Evolutionary conservation across 2,329 filamentous ascomycete genomes (phyloP).

Genomic region (Nigrospora oryzae): DNA sequence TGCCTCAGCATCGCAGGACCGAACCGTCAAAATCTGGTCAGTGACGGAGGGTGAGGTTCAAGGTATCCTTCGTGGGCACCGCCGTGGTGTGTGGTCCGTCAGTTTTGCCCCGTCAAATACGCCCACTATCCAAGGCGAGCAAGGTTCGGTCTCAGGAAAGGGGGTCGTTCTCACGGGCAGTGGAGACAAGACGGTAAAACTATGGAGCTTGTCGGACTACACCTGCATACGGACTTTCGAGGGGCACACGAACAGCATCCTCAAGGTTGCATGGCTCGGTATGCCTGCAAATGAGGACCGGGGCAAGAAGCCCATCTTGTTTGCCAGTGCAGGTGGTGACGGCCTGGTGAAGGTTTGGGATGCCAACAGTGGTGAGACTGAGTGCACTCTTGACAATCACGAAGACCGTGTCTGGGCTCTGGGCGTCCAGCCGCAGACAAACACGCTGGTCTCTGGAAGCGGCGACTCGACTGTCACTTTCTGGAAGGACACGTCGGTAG

Average conservation of each 20-base stretch:
- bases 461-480: constrained; percentile 91
- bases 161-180: constrained; percentile 84
- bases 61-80: constrained; percentile 86
- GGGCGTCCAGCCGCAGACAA: constrained; percentile 57
- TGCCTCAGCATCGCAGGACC: constrained; percentile 92
- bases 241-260: constrained; percentile 88
- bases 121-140: constrained; percentile 64
- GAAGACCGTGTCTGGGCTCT: constrained; percentile 93
- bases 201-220: constrained; percentile 92
- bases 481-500: constrained; percentile 84
- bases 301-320: constrained; percentile 54
- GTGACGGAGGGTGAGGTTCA: constrained; percentile 81
- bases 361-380: constrained; percentile 72
- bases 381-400: constrained; percentile 91
- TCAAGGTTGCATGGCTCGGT: constrained; percentile 86
- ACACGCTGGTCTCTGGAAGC: constrained; percentile 80
- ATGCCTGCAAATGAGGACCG: constrained; percentile 39
- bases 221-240: constrained; percentile 90
- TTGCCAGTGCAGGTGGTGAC: constrained; percentile 86
- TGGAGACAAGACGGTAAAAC: constrained; percentile 90
- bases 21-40: constrained; percentile 95
- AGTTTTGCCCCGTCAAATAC: constrained; percentile 77
- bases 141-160: constrained; percentile 64
- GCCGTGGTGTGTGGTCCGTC: constrained; percentile 92
- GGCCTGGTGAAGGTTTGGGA: constrained; percentile 97